Evolutionary conservation across 1,284 basidiomycete species (phyloP).

Genomic region (Crucibulum cyathiforme): DNA sequence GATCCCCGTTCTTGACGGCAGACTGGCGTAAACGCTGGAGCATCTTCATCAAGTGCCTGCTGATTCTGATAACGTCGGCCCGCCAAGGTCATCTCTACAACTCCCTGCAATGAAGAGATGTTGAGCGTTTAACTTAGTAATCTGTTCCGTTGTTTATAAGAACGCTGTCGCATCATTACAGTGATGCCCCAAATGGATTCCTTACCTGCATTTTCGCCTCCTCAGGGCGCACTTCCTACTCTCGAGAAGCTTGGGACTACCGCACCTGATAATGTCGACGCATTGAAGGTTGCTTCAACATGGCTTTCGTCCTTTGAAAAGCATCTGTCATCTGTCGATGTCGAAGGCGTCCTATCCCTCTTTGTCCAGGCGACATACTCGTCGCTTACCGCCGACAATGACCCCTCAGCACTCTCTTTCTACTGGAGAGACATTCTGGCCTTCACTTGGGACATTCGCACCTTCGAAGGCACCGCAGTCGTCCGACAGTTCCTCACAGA

Average conservation of each 20-base stretch:
- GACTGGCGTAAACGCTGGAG: too few species aligned
- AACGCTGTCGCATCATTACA: too few species aligned
- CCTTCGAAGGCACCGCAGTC: constrained; percentile 50
- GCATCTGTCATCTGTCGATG: constrained; percentile 22
- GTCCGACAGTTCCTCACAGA: constrained; percentile 52
- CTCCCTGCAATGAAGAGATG: too few species aligned
- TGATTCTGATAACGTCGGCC: too few species aligned
- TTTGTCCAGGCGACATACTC: constrained; percentile 27
- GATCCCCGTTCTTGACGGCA: too few species aligned
- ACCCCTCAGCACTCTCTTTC: constrained; percentile 30
- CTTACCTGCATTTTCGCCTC: too few species aligned
- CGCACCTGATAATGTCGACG: constrained; percentile 20
- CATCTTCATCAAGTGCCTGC: too few species aligned
- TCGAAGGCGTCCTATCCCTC: constrained; percentile 18
- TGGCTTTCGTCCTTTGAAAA: constrained; percentile 38
- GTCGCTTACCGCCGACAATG: too few species aligned
- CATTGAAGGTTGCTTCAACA: constrained; percentile 13
- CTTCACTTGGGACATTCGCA: constrained; percentile 69
- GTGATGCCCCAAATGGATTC: too few species aligned
- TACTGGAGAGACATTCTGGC: constrained; percentile 69
- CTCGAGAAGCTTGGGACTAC: constrained; percentile 18
- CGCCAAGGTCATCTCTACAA: too few species aligned
- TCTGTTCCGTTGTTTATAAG: too few species aligned
- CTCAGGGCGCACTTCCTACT: constrained; percentile 8
- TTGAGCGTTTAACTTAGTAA: too few species aligned